Base-by-base conservation (phyloP, 208 protist species). In the Wallacemonas sp. region DNA sequence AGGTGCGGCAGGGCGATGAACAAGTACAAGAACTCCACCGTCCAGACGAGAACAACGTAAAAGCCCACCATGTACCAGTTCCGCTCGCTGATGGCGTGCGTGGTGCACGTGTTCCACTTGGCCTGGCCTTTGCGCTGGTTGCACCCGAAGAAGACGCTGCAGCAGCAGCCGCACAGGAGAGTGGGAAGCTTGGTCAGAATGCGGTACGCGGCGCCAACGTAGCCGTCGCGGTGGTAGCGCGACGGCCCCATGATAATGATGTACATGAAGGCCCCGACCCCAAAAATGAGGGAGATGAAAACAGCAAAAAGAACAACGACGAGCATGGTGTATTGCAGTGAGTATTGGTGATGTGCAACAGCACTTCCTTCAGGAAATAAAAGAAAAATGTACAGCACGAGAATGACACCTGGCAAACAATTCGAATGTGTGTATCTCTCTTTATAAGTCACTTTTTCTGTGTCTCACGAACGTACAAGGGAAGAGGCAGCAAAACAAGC, bases 201-300 rank as follows among this genome's bases (percentile, higher is more conserved):
- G 17, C 63, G 41, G 64, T 97, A 76, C 23, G 85, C 24, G 30
- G 65, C 72, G 30, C 94, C 94, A 23, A 98, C 71, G 61, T 79
- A 65, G 34, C 94, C 90, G 63, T 95, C 79, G 33, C 87, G 86
- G 72, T 97, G 90, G 61, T 88, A 96, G 43, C 81, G 80, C 0
- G 89, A 92, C 2, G 86, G 87, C 2, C 93, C 93, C 87, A 96
- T 95, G 46, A 96, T 94, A 26, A 91, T 73, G 41, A 96, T 76
- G 71, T 96, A 97, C 82, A 95, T 88, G 57, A 90, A 77, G 16
- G 46, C n/a, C 1, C 63, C 80, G 2, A 83, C 56, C 6, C 74
- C 19, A 11, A 74, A 17, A 27, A 94, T 84, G 67, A 80, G 26
- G 29, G 71, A 55, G 34, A 78, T 67, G 1, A 87, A 47, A 26